Evolutionary conservation across 23 red algal genomes (phyloP).

Genomic region (Gracilaria caudata): DNA sequence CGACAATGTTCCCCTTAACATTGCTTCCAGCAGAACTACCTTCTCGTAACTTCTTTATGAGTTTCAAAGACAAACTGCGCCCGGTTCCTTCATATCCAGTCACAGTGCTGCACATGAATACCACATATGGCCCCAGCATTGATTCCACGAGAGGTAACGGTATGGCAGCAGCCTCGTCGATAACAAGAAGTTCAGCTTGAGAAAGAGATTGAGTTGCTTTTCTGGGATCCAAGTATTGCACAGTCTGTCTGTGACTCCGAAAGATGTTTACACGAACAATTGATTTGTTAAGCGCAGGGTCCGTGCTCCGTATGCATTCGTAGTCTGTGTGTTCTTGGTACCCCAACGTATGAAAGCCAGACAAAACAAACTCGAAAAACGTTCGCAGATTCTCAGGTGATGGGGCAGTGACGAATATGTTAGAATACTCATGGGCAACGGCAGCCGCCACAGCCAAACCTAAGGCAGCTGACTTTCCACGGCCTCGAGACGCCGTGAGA

Average conservation of each 20-base stretch:
- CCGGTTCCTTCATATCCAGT: slow-evolving; percentile 98
- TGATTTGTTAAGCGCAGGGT: slow-evolving; percentile 23
- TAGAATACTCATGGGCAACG: slow-evolving; percentile 78
- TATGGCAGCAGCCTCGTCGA: slow-evolving; percentile 98
- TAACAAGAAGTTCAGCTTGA: slow-evolving; percentile 86
- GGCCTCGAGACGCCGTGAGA: slow-evolving; percentile 89
- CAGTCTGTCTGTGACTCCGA: slow-evolving; percentile 61
- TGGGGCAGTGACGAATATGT: slow-evolving; percentile 90
- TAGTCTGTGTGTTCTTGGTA: slow-evolving; percentile 94
- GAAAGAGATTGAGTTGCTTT: slow-evolving; percentile 55
- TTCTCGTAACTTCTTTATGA: slow-evolving; percentile 83
- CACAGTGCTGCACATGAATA: slow-evolving; percentile 93
- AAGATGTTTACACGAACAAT: slow-evolving; percentile 86
- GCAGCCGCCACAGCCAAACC: slow-evolving; percentile 92
- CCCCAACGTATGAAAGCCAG: slow-evolving; percentile 77
- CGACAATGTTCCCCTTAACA: neutral
- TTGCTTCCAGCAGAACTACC: slow-evolving; percentile 15
- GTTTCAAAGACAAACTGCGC: slow-evolving; percentile 93
- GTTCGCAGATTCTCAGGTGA: slow-evolving; percentile 90
- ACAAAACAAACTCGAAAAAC: slow-evolving; percentile 88
- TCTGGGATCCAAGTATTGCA: slow-evolving; percentile 87
- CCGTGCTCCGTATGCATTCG: slow-evolving; percentile 62
- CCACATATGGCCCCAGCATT: slow-evolving; percentile 89
- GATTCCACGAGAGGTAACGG: slow-evolving; percentile 77
- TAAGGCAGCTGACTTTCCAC: slow-evolving; percentile 95